phyloP scores from a whole-genome alignment of 805 yeast species.

The Saccharomycopsis malanga region DNA sequence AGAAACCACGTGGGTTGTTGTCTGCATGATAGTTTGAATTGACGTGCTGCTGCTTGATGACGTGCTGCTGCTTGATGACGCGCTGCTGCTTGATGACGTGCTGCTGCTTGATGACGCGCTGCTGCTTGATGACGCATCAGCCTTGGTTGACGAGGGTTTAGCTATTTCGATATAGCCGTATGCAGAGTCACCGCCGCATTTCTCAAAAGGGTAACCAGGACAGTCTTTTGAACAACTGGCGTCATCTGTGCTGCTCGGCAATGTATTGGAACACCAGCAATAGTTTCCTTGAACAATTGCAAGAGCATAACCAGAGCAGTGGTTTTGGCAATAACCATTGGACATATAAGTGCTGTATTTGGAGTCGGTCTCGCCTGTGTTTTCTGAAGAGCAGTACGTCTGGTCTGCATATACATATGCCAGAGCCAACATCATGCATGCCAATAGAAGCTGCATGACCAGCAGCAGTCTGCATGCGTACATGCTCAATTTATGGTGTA shows the following conservation, averaged over 20 bases:
- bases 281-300: constrained; percentile 9
- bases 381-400: not conserved
- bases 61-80: not conserved
- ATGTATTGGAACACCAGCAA: constrained; percentile 10
- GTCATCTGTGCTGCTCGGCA: not conserved
- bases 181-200: constrained; percentile 8
- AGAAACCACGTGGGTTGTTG: not conserved
- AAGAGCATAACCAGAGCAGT: not conserved
- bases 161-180: constrained; percentile 7
- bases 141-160: not conserved
- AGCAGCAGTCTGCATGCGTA: too few relatives aligned
- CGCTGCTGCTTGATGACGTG: not conserved
- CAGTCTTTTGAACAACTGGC: constrained; percentile 7
- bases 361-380: not conserved
- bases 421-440: too few relatives aligned
- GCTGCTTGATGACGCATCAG: not conserved
- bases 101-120: not conserved
- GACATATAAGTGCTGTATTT: constrained; percentile 7
- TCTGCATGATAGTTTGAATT: not conserved
- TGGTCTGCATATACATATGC: not conserved
- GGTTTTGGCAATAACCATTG: constrained; percentile 3
- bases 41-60: not conserved
- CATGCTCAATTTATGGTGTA: too few relatives aligned
- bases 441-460: too few relatives aligned
- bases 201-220: constrained; percentile 15